phyloP scores from a whole-genome alignment of 495 filamentous ascomycete species.

The Physcia stellaris region DNA sequence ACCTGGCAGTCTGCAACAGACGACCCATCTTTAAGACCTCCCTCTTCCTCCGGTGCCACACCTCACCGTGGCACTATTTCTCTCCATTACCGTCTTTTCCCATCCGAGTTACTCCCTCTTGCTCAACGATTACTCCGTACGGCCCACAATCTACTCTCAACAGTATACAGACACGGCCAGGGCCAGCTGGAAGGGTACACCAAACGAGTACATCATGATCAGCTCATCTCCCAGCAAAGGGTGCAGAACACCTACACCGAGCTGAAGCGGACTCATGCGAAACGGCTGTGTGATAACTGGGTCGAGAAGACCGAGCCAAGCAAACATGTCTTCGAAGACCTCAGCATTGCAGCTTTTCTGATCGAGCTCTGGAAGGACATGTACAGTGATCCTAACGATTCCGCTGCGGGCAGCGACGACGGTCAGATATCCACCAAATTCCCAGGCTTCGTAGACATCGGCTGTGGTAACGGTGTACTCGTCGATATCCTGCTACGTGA shows the following conservation, averaged over 20 bases:
- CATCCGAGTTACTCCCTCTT: constrained; percentile 22
- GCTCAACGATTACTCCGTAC: constrained; percentile 51
- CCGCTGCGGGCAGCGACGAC: constrained; percentile 7
- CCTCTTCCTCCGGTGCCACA: constrained; percentile 17
- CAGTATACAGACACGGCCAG: constrained; percentile 64
- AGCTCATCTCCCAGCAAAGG: constrained; percentile 54
- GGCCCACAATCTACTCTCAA: constrained; percentile 52
- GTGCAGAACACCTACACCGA: constrained; percentile 69
- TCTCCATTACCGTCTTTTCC: constrained; percentile 55
- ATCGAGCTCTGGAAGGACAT: constrained; percentile 86
- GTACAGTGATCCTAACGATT: constrained; percentile 35
- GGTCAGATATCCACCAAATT: constrained; percentile 28
- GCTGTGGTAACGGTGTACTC: constrained; percentile 90
- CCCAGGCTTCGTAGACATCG: constrained; percentile 89
- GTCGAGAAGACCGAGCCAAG: constrained; percentile 71
- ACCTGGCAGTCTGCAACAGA: constrained; percentile 26
- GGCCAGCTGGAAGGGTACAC: constrained; percentile 36
- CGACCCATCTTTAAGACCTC: constrained; percentile 20
- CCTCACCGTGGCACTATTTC: constrained; percentile 38
- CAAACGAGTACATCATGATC: constrained; percentile 48
- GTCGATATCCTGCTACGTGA: constrained; percentile 71
- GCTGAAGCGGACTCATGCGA: constrained; percentile 68
- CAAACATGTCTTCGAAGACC: constrained; percentile 91
- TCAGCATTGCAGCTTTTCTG: constrained; percentile 84
- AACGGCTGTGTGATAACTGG: constrained; percentile 54